A percentile compares a stretch with the other conserved stretches of the same genome.
Conservation (phyloP, 2,329 filamentous ascomycete species). For the Trichoderma guizhouense region DNA sequence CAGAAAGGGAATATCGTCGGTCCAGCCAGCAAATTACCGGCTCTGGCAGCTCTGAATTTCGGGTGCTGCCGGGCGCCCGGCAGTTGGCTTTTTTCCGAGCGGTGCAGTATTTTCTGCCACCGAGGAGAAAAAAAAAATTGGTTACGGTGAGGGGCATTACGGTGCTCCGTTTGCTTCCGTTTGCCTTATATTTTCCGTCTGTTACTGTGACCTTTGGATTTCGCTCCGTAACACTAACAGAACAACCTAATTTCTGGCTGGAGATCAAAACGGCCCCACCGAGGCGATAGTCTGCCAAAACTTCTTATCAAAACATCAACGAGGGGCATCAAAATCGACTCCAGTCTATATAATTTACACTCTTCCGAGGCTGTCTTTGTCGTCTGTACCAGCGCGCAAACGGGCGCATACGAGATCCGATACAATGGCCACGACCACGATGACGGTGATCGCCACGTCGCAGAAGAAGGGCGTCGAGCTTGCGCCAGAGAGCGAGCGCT, state of each 20-base stretch:
- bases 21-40: conserved; percentile 9
- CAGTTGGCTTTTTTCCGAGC: conserved; percentile 26
- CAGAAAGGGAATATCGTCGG: conserved; percentile 19
- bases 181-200: not conserved
- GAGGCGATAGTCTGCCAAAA: conserved; percentile 9
- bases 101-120: not conserved
- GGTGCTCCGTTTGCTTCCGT: not conserved
- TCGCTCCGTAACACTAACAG: not conserved
- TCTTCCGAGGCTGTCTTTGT: not conserved
- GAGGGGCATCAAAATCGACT: conserved; percentile 8
- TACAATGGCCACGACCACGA: conserved; percentile 54
- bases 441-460: conserved; percentile 62
- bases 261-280: conserved; percentile 1
- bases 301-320: conserved; percentile 14
- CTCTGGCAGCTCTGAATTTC: conserved; percentile 18
- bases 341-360: not conserved
- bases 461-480: conserved; percentile 72
- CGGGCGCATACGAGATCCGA: not conserved
- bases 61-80: conserved; percentile 25
- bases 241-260: not conserved
- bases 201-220: not conserved
- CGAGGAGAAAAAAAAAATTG: not conserved
- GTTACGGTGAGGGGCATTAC: conserved; percentile 10
- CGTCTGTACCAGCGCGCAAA: not conserved
- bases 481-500: conserved; percentile 90